A percentile compares a stretch with the other conserved stretches of the same genome.
These are phyloP conservation scores for Blastobotrys attinorum DNA, from an alignment of 805 yeast species.

Conservation along the genomic window DNA sequence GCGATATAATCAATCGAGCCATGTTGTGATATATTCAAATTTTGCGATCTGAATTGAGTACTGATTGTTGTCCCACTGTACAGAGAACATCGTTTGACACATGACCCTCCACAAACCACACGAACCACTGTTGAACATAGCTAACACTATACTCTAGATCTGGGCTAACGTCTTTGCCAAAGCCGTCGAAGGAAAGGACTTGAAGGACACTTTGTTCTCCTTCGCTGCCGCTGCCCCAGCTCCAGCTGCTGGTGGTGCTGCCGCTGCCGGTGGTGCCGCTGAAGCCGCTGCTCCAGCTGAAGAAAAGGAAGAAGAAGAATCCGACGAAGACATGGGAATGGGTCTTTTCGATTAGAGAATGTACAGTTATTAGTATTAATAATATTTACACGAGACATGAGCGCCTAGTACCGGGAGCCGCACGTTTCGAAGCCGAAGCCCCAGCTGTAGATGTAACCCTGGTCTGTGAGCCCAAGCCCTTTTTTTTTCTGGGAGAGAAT, in stretches of 20 bases:
- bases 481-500: too few species aligned
- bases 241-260: slow-evolving; percentile 57
- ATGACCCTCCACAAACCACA: too few species aligned
- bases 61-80: too few species aligned
- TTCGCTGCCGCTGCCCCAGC: slow-evolving; percentile 65
- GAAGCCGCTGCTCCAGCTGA: slow-evolving; percentile 54
- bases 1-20: too few species aligned
- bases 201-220: slow-evolving; percentile 69
- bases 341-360: slow-evolving; percentile 73
- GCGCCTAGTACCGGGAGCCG: too few species aligned
- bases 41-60: too few species aligned
- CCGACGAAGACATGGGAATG: slow-evolving; percentile 88
- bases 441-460: too few species aligned
- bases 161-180: slow-evolving; percentile 86
- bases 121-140: neutral
- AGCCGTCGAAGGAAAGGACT: slow-evolving; percentile 80
- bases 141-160: slow-evolving; percentile 32
- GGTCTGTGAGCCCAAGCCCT: too few species aligned
- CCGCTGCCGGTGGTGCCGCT: slow-evolving; percentile 54
- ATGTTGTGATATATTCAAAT: too few species aligned
- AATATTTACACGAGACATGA: too few species aligned
- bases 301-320: slow-evolving; percentile 47
- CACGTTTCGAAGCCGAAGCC: too few species aligned
- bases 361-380: neutral
- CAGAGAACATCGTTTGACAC: too few species aligned